These are phyloP conservation scores for Canna indica DNA, from an alignment of 176 grass and related monocot species.

Conservation along the genomic window DNA sequence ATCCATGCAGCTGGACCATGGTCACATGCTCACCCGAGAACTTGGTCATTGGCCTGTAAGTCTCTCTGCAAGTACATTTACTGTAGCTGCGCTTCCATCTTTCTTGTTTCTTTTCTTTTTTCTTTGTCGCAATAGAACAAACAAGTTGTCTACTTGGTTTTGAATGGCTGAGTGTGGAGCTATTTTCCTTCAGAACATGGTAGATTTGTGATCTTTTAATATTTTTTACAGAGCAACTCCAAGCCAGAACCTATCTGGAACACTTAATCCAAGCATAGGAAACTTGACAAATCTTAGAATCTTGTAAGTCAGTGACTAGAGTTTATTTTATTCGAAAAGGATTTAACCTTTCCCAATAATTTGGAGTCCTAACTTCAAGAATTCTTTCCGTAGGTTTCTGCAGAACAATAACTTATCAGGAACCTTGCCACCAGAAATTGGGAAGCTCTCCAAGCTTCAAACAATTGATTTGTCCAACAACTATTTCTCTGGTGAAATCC, in stretches of 20 bases:
- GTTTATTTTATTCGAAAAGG: neutral
- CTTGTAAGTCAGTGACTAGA: slow-evolving; percentile 24
- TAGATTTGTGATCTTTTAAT: neutral
- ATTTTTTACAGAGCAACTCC: slow-evolving; percentile 18
- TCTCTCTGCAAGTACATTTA: neutral
- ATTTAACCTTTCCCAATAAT: neutral
- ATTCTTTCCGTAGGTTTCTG: slow-evolving; percentile 43
- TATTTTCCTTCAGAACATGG: too few relatives aligned
- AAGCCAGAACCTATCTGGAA: slow-evolving; percentile 32
- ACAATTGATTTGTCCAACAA: slow-evolving; percentile 86
- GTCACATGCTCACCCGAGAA: slow-evolving; percentile 32
- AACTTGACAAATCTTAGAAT: slow-evolving; percentile 33
- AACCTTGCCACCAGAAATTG: slow-evolving; percentile 58
- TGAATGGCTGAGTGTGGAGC: too few relatives aligned
- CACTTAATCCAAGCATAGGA: slow-evolving; percentile 29
- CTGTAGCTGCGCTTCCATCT: neutral
- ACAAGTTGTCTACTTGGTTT: neutral
- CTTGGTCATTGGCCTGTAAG: slow-evolving; percentile 27
- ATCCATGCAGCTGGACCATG: slow-evolving; percentile 33
- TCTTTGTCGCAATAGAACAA: too few relatives aligned
- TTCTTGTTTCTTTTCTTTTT: neutral
- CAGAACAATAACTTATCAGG: slow-evolving; percentile 84
- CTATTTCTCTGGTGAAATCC: slow-evolving; percentile 52
- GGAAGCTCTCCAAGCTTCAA: slow-evolving; percentile 57
- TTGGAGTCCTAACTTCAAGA: neutral